phyloP scores from a whole-genome alignment of 371 early-diverging fungal genomes.

The Mortierella sp. region DNA sequence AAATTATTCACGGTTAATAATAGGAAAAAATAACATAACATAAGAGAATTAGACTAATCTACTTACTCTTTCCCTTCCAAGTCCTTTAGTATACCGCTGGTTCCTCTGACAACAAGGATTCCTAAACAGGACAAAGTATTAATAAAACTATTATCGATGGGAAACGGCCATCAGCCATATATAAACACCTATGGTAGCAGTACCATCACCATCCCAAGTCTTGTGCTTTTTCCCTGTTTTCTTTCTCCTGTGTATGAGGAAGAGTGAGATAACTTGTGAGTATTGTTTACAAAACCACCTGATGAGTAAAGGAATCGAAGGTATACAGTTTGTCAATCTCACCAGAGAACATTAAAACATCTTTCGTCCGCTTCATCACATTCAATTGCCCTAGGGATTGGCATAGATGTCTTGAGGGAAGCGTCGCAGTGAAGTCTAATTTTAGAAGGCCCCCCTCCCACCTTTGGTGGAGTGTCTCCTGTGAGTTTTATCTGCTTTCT shows the following conservation, averaged over 20 bases:
- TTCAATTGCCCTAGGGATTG: not conserved
- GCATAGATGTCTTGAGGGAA: not conserved
- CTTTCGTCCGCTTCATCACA: constrained; percentile 9
- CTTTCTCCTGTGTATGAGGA: constrained; percentile 28
- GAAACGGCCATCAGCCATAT: not conserved
- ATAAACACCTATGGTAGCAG: not conserved
- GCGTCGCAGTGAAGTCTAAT: not conserved
- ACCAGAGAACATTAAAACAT: constrained; percentile 48
- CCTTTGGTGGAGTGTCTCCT: not conserved
- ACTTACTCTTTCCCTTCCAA: constrained; percentile 61
- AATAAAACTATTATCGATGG: not conserved
- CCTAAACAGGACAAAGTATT: constrained; percentile 14
- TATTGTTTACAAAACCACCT: not conserved
- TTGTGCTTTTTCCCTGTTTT: constrained; percentile 62
- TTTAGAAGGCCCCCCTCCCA: not conserved
- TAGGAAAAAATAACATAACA: not conserved
- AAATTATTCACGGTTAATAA: not conserved
- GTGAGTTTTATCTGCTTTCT: constrained; percentile 1
- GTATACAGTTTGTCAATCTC: not conserved
- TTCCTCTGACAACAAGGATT: constrained; percentile 45
- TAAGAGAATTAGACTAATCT: not conserved
- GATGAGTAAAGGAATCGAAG: not conserved
- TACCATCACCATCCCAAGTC: constrained; percentile 70
- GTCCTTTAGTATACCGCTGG: constrained; percentile 30
- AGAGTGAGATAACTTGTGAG: not conserved